These are phyloP conservation scores for Coffea canephora DNA, from an alignment of 257 asterid genomes.

Conservation along the genomic window DNA sequence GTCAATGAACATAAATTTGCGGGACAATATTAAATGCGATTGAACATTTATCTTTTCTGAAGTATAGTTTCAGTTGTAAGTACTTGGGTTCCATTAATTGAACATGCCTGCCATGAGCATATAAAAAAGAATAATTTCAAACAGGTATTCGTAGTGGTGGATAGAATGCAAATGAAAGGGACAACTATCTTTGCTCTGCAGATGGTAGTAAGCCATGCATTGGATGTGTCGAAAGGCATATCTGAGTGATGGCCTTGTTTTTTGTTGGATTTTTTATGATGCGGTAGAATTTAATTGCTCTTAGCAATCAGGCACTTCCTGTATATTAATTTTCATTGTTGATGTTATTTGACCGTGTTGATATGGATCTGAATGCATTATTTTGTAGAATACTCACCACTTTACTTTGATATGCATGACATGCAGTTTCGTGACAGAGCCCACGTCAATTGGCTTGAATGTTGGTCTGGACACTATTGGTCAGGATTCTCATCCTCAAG, in stretches of 20 bases:
- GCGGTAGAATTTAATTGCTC: neutral
- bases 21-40: neutral
- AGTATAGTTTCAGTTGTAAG: neutral
- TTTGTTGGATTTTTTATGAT: neutral
- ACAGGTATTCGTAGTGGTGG: neutral
- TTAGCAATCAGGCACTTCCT: neutral
- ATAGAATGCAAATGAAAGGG: neutral
- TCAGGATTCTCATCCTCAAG: constrained; percentile 33
- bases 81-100: neutral
- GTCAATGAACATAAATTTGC: neutral
- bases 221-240: neutral
- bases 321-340: neutral
- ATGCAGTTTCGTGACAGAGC: constrained; percentile 69
- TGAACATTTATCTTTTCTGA: neutral
- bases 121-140: no score
- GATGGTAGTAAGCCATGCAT: neutral
- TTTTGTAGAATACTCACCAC: neutral
- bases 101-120: neutral
- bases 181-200: neutral
- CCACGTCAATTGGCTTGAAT: constrained; percentile 69
- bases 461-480: constrained; percentile 42
- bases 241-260: neutral
- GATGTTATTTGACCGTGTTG: neutral
- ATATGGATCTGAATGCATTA: neutral
- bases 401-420: constrained; percentile 8